Evolutionary conservation across 148 eudicot genomes (phyloP), one percentile per base, ranked within the genome.

Genomic region (Limonium bicolor): DNA sequence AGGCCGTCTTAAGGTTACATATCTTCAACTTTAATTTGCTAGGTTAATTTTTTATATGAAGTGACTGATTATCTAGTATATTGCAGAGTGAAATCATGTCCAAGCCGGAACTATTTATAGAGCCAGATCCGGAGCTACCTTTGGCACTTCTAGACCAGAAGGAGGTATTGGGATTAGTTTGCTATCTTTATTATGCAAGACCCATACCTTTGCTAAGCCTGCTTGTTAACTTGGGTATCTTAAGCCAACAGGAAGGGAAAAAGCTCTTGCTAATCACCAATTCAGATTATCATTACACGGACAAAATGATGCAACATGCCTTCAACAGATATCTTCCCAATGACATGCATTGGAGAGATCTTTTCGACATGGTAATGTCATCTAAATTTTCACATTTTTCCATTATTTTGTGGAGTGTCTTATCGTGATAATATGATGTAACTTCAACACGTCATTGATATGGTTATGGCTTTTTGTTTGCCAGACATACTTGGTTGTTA

Each of bases 211-310:
- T 31, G 38, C 33, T 20, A 24, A 34, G 40, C 39, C 15, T 29
- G 13, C 48, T 47, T 51, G 38, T 48, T 14, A 36, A 27, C 38
- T 34, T 36, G 20, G 5, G n/a, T 22, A 19, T 53, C 59, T 46
- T 78, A 88, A 94, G 97, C 97, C 59, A 86, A 41, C 80, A 88
- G 97, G 97, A 94, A 59, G 90, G 97, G 42, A 88, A 83, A 56
- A 83, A 67, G 69, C 81, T 88, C 54, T 18, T 88, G 77, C 75
- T 88, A 20, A 83, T 88, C 26, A 88, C 97, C 62, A 88, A 88
- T 66, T 83, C 97, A 11, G 97, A 88, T 62, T 80, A 65, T 60
- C 83, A 60, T 51, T 88, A 88, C 60, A 67, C 97, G 12, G 78
- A 88, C 72, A 83, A 83, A 64, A 88, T 88, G 97, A 88, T 88